A percentile compares a stretch with the other conserved stretches of the same genome.
phyloP scores from a whole-genome alignment of 2,329 filamentous ascomycete genomes.

The Claviceps sp. region DNA sequence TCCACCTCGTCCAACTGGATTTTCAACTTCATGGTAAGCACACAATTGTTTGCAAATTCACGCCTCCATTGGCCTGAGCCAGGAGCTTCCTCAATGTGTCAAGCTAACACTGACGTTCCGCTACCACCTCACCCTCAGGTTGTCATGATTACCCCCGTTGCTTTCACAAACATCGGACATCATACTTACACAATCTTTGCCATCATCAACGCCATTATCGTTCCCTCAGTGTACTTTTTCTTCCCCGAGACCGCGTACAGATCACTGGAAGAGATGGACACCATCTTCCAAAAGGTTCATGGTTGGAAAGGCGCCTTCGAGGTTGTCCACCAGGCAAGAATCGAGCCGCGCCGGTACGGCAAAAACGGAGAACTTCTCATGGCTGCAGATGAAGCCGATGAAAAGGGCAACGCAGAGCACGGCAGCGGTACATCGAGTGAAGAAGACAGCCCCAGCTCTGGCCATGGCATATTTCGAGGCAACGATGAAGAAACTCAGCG shows the following conservation, averaged over 20 bases:
- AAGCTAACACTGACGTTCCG: not conserved
- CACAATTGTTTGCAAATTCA: too few relatives aligned
- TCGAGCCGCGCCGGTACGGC: slow-evolving; percentile 43
- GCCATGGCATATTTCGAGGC: slow-evolving; percentile 16
- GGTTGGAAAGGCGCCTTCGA: slow-evolving; percentile 24
- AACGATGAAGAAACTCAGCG: slow-evolving; percentile 23
- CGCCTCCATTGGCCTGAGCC: not conserved
- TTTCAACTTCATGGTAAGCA: slow-evolving; percentile 42
- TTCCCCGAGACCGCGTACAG: slow-evolving; percentile 53
- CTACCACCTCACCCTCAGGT: slow-evolving; percentile 18
- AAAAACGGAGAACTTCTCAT: slow-evolving; percentile 46
- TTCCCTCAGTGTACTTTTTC: slow-evolving; percentile 46
- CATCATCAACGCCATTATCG: slow-evolving; percentile 48
- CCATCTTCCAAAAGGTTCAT: slow-evolving; percentile 45
- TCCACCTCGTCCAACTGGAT: slow-evolving; percentile 44
- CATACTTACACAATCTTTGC: slow-evolving; percentile 55
- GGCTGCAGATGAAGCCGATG: slow-evolving; percentile 27
- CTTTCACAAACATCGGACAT: slow-evolving; percentile 43
- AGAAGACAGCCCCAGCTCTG: slow-evolving; percentile 11
- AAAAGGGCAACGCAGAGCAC: slow-evolving; percentile 19
- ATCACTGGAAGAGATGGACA: slow-evolving; percentile 53
- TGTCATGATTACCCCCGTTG: slow-evolving; percentile 49
- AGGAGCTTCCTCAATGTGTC: not conserved
- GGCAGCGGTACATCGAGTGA: slow-evolving; percentile 16
- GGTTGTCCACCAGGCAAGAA: slow-evolving; percentile 23